Conservation (phyloP, 345 rosid genomes). For the Geranium brycei region DNA sequence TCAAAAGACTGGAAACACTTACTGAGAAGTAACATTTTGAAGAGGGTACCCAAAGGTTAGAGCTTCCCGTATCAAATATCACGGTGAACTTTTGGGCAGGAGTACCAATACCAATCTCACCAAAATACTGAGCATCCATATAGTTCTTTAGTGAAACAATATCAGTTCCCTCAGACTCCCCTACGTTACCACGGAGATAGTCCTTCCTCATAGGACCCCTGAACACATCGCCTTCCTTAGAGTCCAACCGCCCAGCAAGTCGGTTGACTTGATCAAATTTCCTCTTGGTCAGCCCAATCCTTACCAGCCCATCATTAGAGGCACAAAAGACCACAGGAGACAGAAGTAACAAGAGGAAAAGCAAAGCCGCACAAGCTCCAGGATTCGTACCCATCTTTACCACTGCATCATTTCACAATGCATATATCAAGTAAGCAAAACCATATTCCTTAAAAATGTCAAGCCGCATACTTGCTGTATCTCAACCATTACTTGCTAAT, state of each 20-base stretch:
- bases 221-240: slow-evolving; percentile 29
- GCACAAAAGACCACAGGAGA: slow-evolving; percentile 26
- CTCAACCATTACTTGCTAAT: neutral
- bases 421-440: neutral
- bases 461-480: neutral
- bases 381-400: slow-evolving; percentile 24
- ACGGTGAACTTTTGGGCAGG: slow-evolving; percentile 83
- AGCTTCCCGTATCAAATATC: slow-evolving; percentile 85
- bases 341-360: slow-evolving; percentile 22
- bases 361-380: slow-evolving; percentile 13
- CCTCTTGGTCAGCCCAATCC: slow-evolving; percentile 72
- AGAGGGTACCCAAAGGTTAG: slow-evolving; percentile 96
- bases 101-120: slow-evolving; percentile 73
- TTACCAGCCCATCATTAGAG: slow-evolving; percentile 40
- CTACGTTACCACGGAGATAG: slow-evolving; percentile 18
- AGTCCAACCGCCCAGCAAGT: slow-evolving; percentile 29
- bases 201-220: slow-evolving; percentile 26
- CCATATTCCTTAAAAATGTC: neutral
- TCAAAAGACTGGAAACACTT: slow-evolving; percentile 9
- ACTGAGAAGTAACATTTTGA: slow-evolving; percentile 74
- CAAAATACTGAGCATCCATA: slow-evolving; percentile 88
- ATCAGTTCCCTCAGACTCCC: slow-evolving; percentile 34
- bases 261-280: slow-evolving; percentile 46
- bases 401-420: slow-evolving; percentile 9
- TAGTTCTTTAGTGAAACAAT: slow-evolving; percentile 55